phyloP scores from a whole-genome alignment of 768 basidiomycete genomes.

The Tulasnella sp. region DNA sequence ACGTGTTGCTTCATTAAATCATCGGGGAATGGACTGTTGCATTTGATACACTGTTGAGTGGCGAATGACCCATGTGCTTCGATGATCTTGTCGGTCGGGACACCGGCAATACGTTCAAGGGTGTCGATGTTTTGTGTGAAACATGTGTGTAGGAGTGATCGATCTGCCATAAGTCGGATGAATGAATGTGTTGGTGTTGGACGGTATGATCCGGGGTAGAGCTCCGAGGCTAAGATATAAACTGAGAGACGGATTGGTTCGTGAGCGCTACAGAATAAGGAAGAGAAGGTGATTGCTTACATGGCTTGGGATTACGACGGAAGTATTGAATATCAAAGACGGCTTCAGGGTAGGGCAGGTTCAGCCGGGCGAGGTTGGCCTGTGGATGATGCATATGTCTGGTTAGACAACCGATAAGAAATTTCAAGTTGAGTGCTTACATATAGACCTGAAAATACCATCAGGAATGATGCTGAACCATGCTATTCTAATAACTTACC shows the following conservation, averaged over 20 bases:
- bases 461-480: constrained; percentile 19
- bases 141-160: constrained; percentile 55
- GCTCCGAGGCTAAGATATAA: constrained; percentile 83
- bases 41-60: constrained; percentile 67
- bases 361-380: constrained; percentile 64
- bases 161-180: constrained; percentile 62
- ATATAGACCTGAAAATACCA: constrained; percentile 3
- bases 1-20: constrained; percentile 54
- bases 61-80: constrained; percentile 98
- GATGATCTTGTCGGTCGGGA: constrained; percentile 59
- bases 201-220: constrained; percentile 80
- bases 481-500: constrained; percentile 32
- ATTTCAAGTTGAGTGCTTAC: not conserved
- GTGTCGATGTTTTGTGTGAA: constrained; percentile 90
- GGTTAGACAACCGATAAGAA: not conserved
- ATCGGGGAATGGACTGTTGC: constrained; percentile 43
- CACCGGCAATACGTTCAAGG: constrained; percentile 70
- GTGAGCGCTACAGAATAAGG: not conserved
- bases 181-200: constrained; percentile 88
- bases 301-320: constrained; percentile 62
- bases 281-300: constrained; percentile 30
- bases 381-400: constrained; percentile 23
- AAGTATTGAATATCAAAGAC: constrained; percentile 91
- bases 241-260: constrained; percentile 30
- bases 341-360: constrained; percentile 85